Evolutionary conservation across 2,329 filamentous ascomycete species (phyloP).

Genomic region (Raffaelea albimanens): DNA sequence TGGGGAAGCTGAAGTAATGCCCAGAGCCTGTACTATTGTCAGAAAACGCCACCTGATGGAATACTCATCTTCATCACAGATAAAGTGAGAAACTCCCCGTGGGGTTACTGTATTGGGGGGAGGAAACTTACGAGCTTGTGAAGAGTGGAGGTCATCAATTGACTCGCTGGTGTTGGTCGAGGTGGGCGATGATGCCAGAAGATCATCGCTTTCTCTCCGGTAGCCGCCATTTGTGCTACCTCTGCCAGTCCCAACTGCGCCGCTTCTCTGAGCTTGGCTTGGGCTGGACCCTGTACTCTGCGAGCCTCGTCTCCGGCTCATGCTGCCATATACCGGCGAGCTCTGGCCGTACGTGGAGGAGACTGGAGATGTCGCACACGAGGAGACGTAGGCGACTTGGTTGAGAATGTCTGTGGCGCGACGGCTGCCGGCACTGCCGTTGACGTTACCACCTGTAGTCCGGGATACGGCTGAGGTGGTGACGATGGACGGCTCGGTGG

Average conservation of each 20-base stretch:
- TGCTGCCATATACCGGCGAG: neutral
- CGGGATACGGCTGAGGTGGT: conserved; percentile 44
- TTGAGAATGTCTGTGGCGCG: conserved; percentile 46
- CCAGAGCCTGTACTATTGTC: conserved; percentile 28
- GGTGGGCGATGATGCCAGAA: conserved; percentile 12
- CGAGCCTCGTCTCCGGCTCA: neutral
- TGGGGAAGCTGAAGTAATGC: conserved; percentile 65
- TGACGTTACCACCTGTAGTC: conserved; percentile 19
- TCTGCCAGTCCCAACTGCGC: neutral
- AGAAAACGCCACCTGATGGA: too few relatives aligned
- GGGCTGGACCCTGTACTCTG: neutral
- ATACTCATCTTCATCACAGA: too few relatives aligned
- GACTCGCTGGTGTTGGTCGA: conserved; percentile 17
- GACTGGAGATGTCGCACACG: conserved; percentile 11
- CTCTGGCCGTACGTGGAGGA: too few relatives aligned
- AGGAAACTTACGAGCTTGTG: conserved; percentile 5
- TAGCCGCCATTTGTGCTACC: neutral
- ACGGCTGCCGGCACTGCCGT: conserved; percentile 17
- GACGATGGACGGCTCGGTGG: conserved; percentile 49
- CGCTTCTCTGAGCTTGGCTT: neutral
- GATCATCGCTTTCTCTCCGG: conserved; percentile 4
- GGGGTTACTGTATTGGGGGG: neutral
- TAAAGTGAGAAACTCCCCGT: neutral
- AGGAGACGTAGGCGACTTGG: conserved; percentile 39
- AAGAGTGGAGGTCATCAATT: conserved; percentile 18